phyloP scores from a whole-genome alignment of 306 rosid genomes.

The Argentina anserina region DNA sequence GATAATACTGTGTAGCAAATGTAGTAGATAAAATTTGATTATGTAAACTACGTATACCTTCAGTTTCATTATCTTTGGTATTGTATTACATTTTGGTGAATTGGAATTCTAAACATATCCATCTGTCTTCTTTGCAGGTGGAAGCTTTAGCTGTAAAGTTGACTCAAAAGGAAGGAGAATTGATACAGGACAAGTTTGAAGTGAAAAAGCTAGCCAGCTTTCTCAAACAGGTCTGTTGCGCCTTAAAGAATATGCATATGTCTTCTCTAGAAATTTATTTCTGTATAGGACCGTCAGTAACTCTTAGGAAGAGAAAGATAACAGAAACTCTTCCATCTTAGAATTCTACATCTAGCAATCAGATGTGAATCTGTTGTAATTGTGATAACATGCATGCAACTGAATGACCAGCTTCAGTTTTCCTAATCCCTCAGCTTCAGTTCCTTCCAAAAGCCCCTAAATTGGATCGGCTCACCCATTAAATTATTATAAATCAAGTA shows the following conservation, averaged over 20 bases:
- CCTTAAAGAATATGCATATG: constrained; percentile 1
- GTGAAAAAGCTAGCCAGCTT: constrained; percentile 86
- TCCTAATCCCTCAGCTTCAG: background rate
- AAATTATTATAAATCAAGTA: background rate
- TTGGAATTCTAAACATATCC: background rate
- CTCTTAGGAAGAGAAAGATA: background rate
- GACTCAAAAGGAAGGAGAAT: constrained; percentile 96
- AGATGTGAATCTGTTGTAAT: background rate
- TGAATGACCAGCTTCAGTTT: background rate
- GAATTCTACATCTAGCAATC: background rate
- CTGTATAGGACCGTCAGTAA: background rate
- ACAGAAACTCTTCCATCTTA: background rate
- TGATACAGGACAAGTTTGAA: constrained; percentile 98
- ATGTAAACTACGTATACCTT: background rate
- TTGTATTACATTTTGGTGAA: constrained; percentile 1
- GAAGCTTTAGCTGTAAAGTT: constrained; percentile 96
- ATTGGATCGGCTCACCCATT: background rate
- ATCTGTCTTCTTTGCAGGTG: constrained; percentile 46
- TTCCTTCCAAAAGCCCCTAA: background rate
- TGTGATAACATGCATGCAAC: background rate
- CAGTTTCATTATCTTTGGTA: background rate
- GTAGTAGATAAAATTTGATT: background rate
- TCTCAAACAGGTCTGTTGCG: constrained; percentile 76
- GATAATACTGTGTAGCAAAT: background rate
- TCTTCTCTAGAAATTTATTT: background rate